Percentiles rank a stretch among this genome's conserved stretches.
phyloP scores from a whole-genome alignment of 2,329 filamentous ascomycete genomes.

The Fusarium torreyae region DNA sequence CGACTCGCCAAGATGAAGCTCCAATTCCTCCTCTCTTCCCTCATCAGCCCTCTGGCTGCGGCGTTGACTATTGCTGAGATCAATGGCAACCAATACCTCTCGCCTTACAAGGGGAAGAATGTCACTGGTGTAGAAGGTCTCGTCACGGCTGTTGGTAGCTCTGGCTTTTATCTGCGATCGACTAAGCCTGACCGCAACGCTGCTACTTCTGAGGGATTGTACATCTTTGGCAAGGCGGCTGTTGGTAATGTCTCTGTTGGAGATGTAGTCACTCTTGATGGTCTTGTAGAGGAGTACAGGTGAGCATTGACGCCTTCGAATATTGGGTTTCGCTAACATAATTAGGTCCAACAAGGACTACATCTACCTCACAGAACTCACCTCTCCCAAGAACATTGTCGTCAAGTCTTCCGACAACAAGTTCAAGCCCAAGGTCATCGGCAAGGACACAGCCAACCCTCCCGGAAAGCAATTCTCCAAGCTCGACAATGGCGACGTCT shows the following conservation, averaged over 20 bases:
- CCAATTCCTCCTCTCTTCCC: slow-evolving; percentile 49
- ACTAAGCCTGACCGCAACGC: slow-evolving; percentile 68
- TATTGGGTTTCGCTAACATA: slow-evolving; percentile 7
- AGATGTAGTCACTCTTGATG: slow-evolving; percentile 73
- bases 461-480: slow-evolving; percentile 73
- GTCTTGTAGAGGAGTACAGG: slow-evolving; percentile 70
- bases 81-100: slow-evolving; percentile 76
- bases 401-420: slow-evolving; percentile 68
- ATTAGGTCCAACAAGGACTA: slow-evolving; percentile 68
- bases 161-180: slow-evolving; percentile 76
- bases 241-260: slow-evolving; percentile 70
- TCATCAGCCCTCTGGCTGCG: slow-evolving; percentile 46
- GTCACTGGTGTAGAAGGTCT: slow-evolving; percentile 74
- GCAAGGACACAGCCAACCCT: slow-evolving; percentile 68
- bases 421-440: slow-evolving; percentile 73
- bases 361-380: slow-evolving; percentile 75
- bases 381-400: slow-evolving; percentile 66
- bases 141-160: slow-evolving; percentile 73
- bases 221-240: slow-evolving; percentile 71
- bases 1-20: slow-evolving; percentile 51
- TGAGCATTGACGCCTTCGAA: slow-evolving; percentile 52
- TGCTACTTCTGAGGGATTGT: slow-evolving; percentile 75
- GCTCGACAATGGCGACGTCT: slow-evolving; percentile 76
- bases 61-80: slow-evolving; percentile 72
- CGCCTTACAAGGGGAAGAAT: slow-evolving; percentile 69